phyloP scores from a whole-genome alignment of 1,284 basidiomycete genomes.

The Porodaedalea pini region DNA sequence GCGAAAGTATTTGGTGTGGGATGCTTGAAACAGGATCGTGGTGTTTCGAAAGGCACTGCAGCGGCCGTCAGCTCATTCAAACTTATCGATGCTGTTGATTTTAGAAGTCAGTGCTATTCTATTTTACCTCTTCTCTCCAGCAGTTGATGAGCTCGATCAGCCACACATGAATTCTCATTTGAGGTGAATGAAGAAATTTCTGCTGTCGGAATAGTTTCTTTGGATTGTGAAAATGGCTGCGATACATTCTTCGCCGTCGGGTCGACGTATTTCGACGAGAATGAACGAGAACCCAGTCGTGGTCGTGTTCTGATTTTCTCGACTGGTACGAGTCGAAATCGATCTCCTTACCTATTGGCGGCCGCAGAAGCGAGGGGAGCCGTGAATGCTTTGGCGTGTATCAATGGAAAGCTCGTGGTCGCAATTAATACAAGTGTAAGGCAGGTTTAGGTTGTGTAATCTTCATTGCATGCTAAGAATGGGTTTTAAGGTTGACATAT shows the following conservation, averaged over 20 bases:
- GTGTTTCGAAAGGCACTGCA: conserved; percentile 51
- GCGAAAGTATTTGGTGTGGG: conserved; percentile 63
- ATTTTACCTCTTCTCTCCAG: conserved; percentile 1
- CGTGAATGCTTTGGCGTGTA: conserved; percentile 52
- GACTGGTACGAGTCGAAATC: conserved; percentile 24
- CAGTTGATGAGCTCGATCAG: conserved; percentile 32
- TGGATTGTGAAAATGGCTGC: conserved; percentile 28
- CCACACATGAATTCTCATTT: conserved; percentile 49
- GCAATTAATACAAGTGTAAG: conserved; percentile 74
- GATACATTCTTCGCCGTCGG: conserved; percentile 55
- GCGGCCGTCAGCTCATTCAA: conserved; percentile 55
- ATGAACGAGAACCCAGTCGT: conserved; percentile 53
- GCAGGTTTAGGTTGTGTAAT: conserved; percentile 15
- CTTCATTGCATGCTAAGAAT: background rate
- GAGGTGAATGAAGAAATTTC: conserved; percentile 58
- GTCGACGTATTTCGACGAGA: conserved; percentile 45
- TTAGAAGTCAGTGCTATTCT: conserved; percentile 49
- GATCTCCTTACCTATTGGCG: conserved; percentile 35
- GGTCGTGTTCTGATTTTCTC: conserved; percentile 58
- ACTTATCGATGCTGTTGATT: conserved; percentile 61
- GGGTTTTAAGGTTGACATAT: conserved; percentile 43
- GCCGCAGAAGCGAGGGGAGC: conserved; percentile 50
- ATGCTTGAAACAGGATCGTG: conserved; percentile 49
- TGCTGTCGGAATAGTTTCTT: conserved; percentile 44
- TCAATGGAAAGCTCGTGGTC: conserved; percentile 54